Evolutionary conservation across 1,284 basidiomycete genomes (phyloP).

Genomic region (Wallemia ichthyophaga): DNA sequence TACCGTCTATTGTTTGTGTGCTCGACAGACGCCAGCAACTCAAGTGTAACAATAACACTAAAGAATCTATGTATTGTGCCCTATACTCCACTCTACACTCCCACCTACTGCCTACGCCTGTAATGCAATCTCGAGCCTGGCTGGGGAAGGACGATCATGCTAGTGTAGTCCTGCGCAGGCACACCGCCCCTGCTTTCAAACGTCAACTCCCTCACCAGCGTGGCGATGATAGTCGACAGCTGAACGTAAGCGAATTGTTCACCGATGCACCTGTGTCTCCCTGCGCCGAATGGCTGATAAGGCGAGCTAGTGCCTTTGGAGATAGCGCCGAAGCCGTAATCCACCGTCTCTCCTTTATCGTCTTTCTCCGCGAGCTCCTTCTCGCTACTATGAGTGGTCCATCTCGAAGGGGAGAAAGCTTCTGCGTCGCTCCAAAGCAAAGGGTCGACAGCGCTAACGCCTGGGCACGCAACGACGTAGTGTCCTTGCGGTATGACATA

Average conservation of each 20-base stretch:
- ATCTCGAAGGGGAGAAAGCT: slow-evolving; percentile 52
- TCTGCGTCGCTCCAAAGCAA: slow-evolving; percentile 42
- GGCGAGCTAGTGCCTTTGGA: slow-evolving; percentile 58
- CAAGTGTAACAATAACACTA: too few species aligned
- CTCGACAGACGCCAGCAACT: too few species aligned
- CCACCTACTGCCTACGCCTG: background rate
- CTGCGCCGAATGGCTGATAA: slow-evolving; percentile 91
- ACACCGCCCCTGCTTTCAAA: slow-evolving; percentile 34
- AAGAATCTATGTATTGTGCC: too few species aligned
- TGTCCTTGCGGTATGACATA: slow-evolving; percentile 78
- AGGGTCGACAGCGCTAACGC: slow-evolving; percentile 66
- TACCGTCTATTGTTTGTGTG: too few species aligned
- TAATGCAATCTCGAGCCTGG: background rate
- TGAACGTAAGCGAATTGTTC: slow-evolving; percentile 95
- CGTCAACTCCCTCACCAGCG: slow-evolving; percentile 45
- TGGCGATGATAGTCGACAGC: slow-evolving; percentile 51
- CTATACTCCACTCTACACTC: background rate
- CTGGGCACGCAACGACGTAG: slow-evolving; percentile 68
- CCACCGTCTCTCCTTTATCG: slow-evolving; percentile 52
- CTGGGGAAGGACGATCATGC: background rate
- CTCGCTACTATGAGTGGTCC: slow-evolving; percentile 50
- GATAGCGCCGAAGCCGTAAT: slow-evolving; percentile 65
- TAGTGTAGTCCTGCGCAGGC: slow-evolving; percentile 50
- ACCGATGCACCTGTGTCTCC: slow-evolving; percentile 76
- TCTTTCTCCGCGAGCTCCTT: slow-evolving; percentile 45